A percentile compares a stretch with the other conserved stretches of the same genome.
phyloP scores from a whole-genome alignment of 2,329 filamentous ascomycete species.

The Aphanocladium album region DNA sequence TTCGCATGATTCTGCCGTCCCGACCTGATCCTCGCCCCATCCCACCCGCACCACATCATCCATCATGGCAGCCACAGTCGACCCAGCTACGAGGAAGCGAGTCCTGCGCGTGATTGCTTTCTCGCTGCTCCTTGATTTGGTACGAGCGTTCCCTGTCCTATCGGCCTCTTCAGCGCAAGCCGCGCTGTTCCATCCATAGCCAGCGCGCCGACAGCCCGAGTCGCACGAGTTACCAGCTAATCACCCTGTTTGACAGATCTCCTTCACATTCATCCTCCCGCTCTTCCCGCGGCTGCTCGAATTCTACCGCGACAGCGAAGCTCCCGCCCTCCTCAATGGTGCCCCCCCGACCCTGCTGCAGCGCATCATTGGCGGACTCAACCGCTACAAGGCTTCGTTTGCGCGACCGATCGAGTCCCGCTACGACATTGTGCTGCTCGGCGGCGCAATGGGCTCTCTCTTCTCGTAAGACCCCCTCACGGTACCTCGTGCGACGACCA shows the following conservation, averaged over 20 bases:
- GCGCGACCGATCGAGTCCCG: constrained; percentile 87
- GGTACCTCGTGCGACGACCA: no score
- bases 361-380: constrained; percentile 74
- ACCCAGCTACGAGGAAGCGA: constrained; percentile 61
- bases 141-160: constrained; percentile 39
- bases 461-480: constrained; percentile 63
- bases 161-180: not conserved
- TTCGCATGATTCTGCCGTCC: not conserved
- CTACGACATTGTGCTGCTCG: constrained; percentile 94
- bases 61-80: constrained; percentile 39
- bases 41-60: not conserved
- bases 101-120: constrained; percentile 85
- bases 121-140: constrained; percentile 83
- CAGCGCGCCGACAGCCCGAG: not conserved
- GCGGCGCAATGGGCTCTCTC: constrained; percentile 86
- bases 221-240: not conserved
- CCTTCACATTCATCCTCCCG: constrained; percentile 96
- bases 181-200: not conserved
- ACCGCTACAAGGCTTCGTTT: constrained; percentile 92
- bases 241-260: constrained; percentile 57
- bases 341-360: constrained; percentile 65
- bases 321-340: constrained; percentile 39
- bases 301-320: constrained; percentile 88
- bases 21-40: not conserved
- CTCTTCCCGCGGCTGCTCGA: constrained; percentile 92